phyloP scores from a whole-genome alignment of 2,329 filamentous ascomycete genomes.

The Trematosphaeria pertusa region DNA sequence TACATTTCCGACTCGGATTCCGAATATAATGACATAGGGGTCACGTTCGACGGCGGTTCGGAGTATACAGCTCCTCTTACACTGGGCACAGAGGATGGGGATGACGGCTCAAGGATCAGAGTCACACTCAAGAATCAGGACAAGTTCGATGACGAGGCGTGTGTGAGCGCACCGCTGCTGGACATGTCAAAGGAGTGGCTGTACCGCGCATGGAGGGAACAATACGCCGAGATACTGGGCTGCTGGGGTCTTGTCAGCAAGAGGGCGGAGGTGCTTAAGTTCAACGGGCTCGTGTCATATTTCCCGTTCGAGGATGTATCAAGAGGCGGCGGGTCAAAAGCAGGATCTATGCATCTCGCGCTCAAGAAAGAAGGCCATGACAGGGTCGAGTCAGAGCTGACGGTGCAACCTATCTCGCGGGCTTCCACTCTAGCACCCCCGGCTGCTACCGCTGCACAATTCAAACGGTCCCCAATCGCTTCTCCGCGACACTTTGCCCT shows the following conservation, averaged over 20 bases:
- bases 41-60: slow-evolving; percentile 25
- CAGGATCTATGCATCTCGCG: slow-evolving; percentile 33
- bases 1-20: slow-evolving; percentile 44
- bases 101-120: slow-evolving; percentile 46
- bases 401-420: slow-evolving; percentile 26
- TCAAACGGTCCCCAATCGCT: slow-evolving; percentile 31
- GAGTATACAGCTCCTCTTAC: slow-evolving; percentile 31
- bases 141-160: slow-evolving; percentile 62
- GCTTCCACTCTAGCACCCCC: slow-evolving; percentile 36
- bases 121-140: slow-evolving; percentile 64
- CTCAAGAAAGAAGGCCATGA: slow-evolving; percentile 24
- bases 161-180: slow-evolving; percentile 56
- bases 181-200: slow-evolving; percentile 56
- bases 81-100: slow-evolving; percentile 15
- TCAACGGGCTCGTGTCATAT: slow-evolving; percentile 54
- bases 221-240: slow-evolving; percentile 66
- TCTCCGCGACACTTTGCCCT: slow-evolving; percentile 42
- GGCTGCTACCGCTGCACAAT: slow-evolving; percentile 14
- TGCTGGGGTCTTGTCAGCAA: slow-evolving; percentile 64
- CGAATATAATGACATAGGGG: slow-evolving; percentile 33
- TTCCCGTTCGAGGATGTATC: slow-evolving; percentile 27
- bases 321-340: slow-evolving; percentile 31
- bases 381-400: slow-evolving; percentile 15
- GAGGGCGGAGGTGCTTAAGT: slow-evolving; percentile 65
- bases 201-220: slow-evolving; percentile 60